These are phyloP conservation scores for Thalassiosira ordinaria DNA, from an alignment of 352 stramenopile genomes.

Conservation along the genomic window DNA sequence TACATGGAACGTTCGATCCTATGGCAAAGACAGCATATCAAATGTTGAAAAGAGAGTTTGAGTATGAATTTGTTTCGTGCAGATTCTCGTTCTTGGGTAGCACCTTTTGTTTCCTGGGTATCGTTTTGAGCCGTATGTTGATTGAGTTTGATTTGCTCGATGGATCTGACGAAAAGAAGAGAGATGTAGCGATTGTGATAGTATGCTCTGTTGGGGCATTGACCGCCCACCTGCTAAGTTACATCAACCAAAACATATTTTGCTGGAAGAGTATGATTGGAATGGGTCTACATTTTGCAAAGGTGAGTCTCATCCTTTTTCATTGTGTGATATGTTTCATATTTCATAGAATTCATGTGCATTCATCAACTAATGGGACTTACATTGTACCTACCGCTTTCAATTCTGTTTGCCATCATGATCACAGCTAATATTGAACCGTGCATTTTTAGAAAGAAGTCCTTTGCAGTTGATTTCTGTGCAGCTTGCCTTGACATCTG, in stretches of 20 bases:
- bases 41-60: slow-evolving; percentile 39
- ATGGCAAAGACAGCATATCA: slow-evolving; percentile 39
- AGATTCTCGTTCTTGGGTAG: slow-evolving; percentile 32
- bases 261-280: slow-evolving; percentile 34
- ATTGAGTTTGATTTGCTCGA: slow-evolving; percentile 46
- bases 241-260: slow-evolving; percentile 40
- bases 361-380: no score
- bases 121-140: slow-evolving; percentile 26
- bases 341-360: not conserved
- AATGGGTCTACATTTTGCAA: slow-evolving; percentile 28
- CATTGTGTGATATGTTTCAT: not conserved
- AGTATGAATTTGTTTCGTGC: slow-evolving; percentile 26
- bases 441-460: slow-evolving; percentile 21
- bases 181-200: slow-evolving; percentile 23
- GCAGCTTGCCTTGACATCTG: slow-evolving; percentile 1
- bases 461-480: slow-evolving; percentile 30
- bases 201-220: slow-evolving; percentile 31
- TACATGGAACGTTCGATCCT: slow-evolving; percentile 37
- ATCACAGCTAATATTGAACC: not conserved
- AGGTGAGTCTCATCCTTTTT: slow-evolving; percentile 10
- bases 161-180: not conserved
- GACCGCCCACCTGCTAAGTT: slow-evolving; percentile 15
- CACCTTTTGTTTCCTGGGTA: slow-evolving; percentile 44
- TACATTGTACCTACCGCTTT: no score
- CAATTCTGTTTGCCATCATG: not conserved